These are phyloP conservation scores for Trichoderma atroviride DNA, from an alignment of 2,329 filamentous ascomycete genomes.

Conservation along the genomic window DNA sequence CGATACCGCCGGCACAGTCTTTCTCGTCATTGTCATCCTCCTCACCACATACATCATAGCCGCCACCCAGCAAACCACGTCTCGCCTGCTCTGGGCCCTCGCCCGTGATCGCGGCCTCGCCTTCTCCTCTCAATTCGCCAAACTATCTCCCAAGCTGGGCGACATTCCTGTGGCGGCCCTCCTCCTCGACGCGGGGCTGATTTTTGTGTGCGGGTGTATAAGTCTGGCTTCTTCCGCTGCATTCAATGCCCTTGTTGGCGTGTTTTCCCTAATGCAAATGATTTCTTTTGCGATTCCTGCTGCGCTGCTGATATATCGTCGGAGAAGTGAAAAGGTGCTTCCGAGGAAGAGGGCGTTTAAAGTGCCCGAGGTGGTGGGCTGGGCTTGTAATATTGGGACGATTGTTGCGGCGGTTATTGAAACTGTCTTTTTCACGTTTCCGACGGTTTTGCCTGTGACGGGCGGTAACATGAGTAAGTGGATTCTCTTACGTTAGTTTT, in stretches of 20 bases:
- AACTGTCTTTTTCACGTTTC: slow-evolving; percentile 24
- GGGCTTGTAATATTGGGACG: slow-evolving; percentile 25
- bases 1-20: slow-evolving; percentile 23
- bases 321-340: neutral
- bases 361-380: slow-evolving; percentile 20
- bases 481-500: neutral
- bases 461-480: slow-evolving; percentile 24
- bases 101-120: slow-evolving; percentile 29
- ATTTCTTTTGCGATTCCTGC: slow-evolving; percentile 22
- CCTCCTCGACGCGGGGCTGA: slow-evolving; percentile 11
- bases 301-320: slow-evolving; percentile 17
- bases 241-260: slow-evolving; percentile 19
- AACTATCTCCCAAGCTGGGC: neutral
- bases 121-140: slow-evolving; percentile 14
- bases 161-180: slow-evolving; percentile 17
- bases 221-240: slow-evolving; percentile 21
- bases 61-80: slow-evolving; percentile 30
- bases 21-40: slow-evolving; percentile 19
- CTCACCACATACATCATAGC: slow-evolving; percentile 28
- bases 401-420: slow-evolving; percentile 18
- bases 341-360: slow-evolving; percentile 20
- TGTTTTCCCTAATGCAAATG: slow-evolving; percentile 19
- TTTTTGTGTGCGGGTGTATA: slow-evolving; percentile 21
- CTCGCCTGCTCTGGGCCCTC: slow-evolving; percentile 30
- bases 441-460: slow-evolving; percentile 16